Percentiles rank a stretch among this genome's conserved stretches.
Evolutionary conservation across 2,329 filamentous ascomycete species (phyloP).

Genomic region (Nothophaeocryptopus gaeumannii): DNA sequence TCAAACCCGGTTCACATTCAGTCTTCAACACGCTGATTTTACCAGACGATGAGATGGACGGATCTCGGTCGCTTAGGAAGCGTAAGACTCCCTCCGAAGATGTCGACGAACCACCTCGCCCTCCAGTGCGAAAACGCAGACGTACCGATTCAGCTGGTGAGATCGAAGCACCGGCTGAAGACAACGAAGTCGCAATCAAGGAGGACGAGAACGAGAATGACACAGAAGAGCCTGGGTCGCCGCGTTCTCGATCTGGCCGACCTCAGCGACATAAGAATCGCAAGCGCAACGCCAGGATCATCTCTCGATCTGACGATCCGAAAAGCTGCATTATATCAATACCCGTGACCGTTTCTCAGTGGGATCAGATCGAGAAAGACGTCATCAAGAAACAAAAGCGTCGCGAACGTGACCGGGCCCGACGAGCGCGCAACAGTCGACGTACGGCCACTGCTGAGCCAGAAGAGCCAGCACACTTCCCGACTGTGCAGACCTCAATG

Average conservation of each 20-base stretch:
- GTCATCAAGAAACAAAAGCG: slow-evolving; percentile 54
- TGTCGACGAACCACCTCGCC: slow-evolving; percentile 39
- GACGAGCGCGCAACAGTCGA: slow-evolving; percentile 45
- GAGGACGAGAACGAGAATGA: slow-evolving; percentile 24
- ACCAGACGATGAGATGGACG: slow-evolving; percentile 71
- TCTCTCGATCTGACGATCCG: slow-evolving; percentile 33
- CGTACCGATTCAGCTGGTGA: slow-evolving; percentile 34
- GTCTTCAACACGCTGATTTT: slow-evolving; percentile 72
- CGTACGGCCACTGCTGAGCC: slow-evolving; percentile 38
- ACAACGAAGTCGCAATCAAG: slow-evolving; percentile 22
- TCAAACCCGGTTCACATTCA: slow-evolving; percentile 69
- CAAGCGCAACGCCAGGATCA: slow-evolving; percentile 33
- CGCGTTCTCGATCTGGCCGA: slow-evolving; percentile 36
- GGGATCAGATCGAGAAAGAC: slow-evolving; percentile 36
- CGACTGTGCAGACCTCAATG: slow-evolving; percentile 57
- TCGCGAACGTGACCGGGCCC: slow-evolving; percentile 44
- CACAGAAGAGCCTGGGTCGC: slow-evolving; percentile 24
- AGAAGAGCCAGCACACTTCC: slow-evolving; percentile 49
- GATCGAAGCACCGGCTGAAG: slow-evolving; percentile 33
- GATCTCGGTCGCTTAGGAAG: slow-evolving; percentile 71
- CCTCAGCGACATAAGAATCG: slow-evolving; percentile 56
- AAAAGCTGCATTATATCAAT: slow-evolving; percentile 55
- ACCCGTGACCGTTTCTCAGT: slow-evolving; percentile 34
- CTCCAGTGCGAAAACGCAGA: slow-evolving; percentile 42
- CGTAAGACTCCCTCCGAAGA: slow-evolving; percentile 74